phyloP scores from a whole-genome alignment of 495 filamentous ascomycete genomes.

The Cercophora newfieldiana region DNA sequence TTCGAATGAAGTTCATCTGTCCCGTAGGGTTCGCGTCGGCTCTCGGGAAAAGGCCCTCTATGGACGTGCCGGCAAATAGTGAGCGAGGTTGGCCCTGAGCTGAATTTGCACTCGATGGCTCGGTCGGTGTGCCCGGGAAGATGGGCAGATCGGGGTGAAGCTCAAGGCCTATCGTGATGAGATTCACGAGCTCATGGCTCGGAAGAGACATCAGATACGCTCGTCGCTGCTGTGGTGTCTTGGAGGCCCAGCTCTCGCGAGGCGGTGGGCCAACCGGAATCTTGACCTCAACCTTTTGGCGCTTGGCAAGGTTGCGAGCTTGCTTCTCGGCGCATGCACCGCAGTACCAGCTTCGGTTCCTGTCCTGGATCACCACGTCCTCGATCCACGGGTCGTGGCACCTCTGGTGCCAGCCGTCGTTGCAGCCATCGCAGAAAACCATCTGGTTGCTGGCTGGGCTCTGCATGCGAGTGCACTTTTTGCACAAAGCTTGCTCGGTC shows the following conservation, averaged over 20 bases:
- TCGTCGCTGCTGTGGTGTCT: slow-evolving; percentile 39
- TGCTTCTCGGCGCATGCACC: slow-evolving; percentile 58
- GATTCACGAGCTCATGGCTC: slow-evolving; percentile 35
- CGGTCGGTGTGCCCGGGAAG: slow-evolving; percentile 36
- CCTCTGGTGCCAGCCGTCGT: slow-evolving; percentile 82
- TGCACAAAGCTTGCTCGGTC: slow-evolving; percentile 61
- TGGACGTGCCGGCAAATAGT: slow-evolving; percentile 37
- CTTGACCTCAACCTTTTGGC: slow-evolving; percentile 26
- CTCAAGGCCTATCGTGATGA: slow-evolving; percentile 33
- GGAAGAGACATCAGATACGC: slow-evolving; percentile 41
- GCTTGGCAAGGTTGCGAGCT: slow-evolving; percentile 43
- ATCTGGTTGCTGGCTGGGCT: slow-evolving; percentile 79
- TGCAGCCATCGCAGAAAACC: slow-evolving; percentile 93
- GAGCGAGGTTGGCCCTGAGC: slow-evolving; percentile 17
- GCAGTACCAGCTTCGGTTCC: slow-evolving; percentile 75
- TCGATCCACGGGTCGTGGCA: slow-evolving; percentile 85
- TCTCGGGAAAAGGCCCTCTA: slow-evolving; percentile 40
- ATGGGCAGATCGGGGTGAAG: slow-evolving; percentile 46
- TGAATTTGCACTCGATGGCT: background rate
- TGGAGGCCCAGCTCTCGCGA: slow-evolving; percentile 46
- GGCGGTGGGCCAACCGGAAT: slow-evolving; percentile 16
- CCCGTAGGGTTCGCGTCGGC: slow-evolving; percentile 39
- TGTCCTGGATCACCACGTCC: slow-evolving; percentile 64
- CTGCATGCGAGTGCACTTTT: slow-evolving; percentile 74
- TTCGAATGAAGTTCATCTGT: slow-evolving; percentile 43